phyloP scores from a whole-genome alignment of 352 stramenopile species.

The Pythium brachiatum region DNA sequence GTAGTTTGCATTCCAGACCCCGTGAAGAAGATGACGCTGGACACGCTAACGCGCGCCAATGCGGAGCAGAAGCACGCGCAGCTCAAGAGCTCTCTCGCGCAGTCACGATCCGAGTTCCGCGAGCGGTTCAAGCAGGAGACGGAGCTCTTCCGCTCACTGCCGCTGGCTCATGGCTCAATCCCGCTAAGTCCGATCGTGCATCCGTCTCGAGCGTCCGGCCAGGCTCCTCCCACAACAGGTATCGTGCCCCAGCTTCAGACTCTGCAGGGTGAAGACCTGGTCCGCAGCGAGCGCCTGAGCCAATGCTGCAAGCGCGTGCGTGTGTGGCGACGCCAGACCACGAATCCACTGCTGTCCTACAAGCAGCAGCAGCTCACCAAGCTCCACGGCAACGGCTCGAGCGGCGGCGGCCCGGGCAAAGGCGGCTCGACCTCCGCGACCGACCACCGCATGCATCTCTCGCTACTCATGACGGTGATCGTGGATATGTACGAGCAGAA shows the following conservation, averaged over 20 bases:
- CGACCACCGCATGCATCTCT: slow-evolving; percentile 69
- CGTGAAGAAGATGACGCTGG: slow-evolving; percentile 51
- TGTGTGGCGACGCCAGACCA: slow-evolving; percentile 55
- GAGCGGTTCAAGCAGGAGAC: slow-evolving; percentile 42
- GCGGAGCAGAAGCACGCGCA: slow-evolving; percentile 52
- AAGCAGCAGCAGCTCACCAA: slow-evolving; percentile 39
- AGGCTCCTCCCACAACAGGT: neutral
- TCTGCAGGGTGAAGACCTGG: slow-evolving; percentile 38
- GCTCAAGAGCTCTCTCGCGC: slow-evolving; percentile 57
- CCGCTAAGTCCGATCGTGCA: slow-evolving; percentile 12
- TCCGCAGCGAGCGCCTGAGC: slow-evolving; percentile 49
- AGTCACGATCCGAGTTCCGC: slow-evolving; percentile 43
- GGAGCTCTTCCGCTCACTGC: slow-evolving; percentile 50
- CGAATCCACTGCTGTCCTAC: slow-evolving; percentile 67
- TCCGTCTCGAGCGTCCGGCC: neutral
- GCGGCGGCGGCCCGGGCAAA: neutral
- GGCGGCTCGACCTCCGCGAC: slow-evolving; percentile 38
- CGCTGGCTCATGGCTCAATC: neutral
- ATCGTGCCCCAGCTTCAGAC: neutral
- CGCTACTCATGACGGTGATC: slow-evolving; percentile 63
- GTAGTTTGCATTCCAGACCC: neutral
- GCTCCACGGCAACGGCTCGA: neutral
- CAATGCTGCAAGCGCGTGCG: slow-evolving; percentile 80
- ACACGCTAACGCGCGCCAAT: slow-evolving; percentile 54
- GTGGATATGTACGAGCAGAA: slow-evolving; percentile 79